These are phyloP conservation scores for Tephrocybe sp. DNA, from an alignment of 768 basidiomycete species.

Conservation along the genomic window DNA sequence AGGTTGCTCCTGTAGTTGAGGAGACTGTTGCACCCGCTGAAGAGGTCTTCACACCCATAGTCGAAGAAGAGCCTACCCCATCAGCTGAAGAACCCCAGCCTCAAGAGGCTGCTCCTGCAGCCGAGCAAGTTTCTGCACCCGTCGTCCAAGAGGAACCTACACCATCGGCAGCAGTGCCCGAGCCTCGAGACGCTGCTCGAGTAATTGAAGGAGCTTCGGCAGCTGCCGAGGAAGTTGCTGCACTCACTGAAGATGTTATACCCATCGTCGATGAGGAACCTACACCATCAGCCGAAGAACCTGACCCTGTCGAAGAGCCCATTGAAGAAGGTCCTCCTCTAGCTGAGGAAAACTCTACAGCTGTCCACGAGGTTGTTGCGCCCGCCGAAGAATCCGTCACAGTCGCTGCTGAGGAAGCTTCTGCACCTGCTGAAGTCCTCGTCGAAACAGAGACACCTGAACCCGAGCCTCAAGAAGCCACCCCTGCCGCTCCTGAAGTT, in stretches of 20 bases:
- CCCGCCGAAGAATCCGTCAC: neutral
- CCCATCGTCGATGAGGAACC: neutral
- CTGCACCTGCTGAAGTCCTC: neutral
- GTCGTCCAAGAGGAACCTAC: neutral
- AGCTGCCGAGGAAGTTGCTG: neutral
- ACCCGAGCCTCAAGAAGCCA: neutral
- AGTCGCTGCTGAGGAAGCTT: neutral
- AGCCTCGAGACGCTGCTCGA: too few species aligned
- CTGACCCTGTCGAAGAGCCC: neutral
- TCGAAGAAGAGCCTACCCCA: neutral
- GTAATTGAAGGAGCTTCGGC: too few species aligned
- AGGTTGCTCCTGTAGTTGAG: neutral
- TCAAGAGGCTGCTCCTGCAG: neutral
- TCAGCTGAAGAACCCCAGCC: neutral
- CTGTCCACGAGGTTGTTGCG: neutral
- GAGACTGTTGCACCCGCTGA: neutral
- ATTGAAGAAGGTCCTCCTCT: neutral
- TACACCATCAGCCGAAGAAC: neutral
- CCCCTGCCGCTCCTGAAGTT: too few species aligned
- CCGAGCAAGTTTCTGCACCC: neutral
- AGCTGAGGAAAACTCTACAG: neutral
- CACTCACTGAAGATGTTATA: neutral
- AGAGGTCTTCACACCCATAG: neutral
- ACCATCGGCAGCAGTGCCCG: too few species aligned
- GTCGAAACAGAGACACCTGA: too few species aligned